phyloP scores from a whole-genome alignment of 805 yeast genomes.

The Cyberlindnera veronae region DNA sequence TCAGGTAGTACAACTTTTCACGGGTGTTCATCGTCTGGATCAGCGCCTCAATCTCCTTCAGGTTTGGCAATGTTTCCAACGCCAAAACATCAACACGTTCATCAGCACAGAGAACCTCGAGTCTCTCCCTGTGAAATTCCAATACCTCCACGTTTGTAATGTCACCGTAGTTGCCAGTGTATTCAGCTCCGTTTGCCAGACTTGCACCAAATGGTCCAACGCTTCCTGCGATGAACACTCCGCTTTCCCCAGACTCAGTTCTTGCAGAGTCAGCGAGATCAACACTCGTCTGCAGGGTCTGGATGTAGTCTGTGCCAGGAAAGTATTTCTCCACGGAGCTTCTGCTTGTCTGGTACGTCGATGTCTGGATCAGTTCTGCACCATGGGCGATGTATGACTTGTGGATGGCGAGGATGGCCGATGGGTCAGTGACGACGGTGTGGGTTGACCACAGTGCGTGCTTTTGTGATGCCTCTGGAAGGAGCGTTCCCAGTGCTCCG shows the following conservation, averaged over 20 bases:
- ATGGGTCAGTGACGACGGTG: constrained; percentile 42
- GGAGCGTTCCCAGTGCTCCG: constrained; percentile 24
- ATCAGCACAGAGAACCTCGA: constrained; percentile 35
- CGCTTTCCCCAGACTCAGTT: constrained; percentile 1
- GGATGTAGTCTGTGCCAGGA: constrained; percentile 26
- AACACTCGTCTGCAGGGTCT: constrained; percentile 13
- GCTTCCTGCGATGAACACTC: constrained; percentile 49
- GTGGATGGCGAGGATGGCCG: constrained; percentile 45
- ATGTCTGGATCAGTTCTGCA: constrained; percentile 48
- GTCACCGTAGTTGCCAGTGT: constrained; percentile 60
- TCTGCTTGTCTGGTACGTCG: constrained; percentile 51
- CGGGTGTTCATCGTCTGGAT: constrained; percentile 36
- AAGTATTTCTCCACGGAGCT: constrained; percentile 28
- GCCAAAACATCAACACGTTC: constrained; percentile 53
- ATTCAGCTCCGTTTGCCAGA: constrained; percentile 66
- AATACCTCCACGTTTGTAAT: constrained; percentile 34
- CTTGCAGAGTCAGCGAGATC: constrained; percentile 16
- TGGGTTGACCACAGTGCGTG: constrained; percentile 58
- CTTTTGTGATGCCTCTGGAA: constrained; percentile 18
- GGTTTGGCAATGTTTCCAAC: constrained; percentile 70
- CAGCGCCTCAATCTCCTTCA: constrained; percentile 52
- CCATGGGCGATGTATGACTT: constrained; percentile 48
- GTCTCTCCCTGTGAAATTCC: constrained; percentile 49
- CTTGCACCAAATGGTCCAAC: constrained; percentile 79
- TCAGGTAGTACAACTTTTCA: constrained; percentile 41